Evolutionary conservation across 768 basidiomycete species (phyloP), one percentile per base, ranked within the genome.

Genomic region (Mycena filopes): DNA sequence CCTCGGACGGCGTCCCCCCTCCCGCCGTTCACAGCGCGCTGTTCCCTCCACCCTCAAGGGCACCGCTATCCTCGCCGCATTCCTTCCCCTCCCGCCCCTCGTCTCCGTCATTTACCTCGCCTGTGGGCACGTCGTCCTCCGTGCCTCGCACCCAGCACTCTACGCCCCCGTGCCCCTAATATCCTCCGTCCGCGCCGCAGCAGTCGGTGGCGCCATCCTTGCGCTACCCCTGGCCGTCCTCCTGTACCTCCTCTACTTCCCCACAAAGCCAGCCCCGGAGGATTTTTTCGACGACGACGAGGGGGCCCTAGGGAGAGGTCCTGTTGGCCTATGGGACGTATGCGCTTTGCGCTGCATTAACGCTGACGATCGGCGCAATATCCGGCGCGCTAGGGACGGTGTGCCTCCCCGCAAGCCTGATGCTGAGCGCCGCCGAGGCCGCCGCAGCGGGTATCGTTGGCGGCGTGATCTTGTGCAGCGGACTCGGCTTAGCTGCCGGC

Each of bases 271-370:
- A 3, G 66, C 73, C 3, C 71, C 72, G 6, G 77, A 77, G 40
- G 79, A 80, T 54, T 78, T 78, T 63, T 79, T 80, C 68, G 76
- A 77, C n/a, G 78, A 80, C 53, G 75, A 77, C 21, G 68, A 70
- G 11, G 54, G 55, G n/a, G 16, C 36, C 62, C 69, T 21, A 61
- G 67, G 55, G 23, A 40, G 29, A 11, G 42, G 29, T 21, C n/a
- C 10, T 58, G 61, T 23, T 58, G 29, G 57, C 62, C 20, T 70
- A 70, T 47, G 58, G 55, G 0, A 68, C 69, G 7, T 76, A 74
- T 45, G 49, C 43, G 4, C 63, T 68, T 5, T 70, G 67, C 40
- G 67, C 53, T 3, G 40, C 70, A 12, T 58, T 78, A 11, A 29
- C 64, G 23, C 42, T 77, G 7, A 60, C 69, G 20, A 61, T 80